These are phyloP conservation scores for Fusarium coffeatum DNA, from an alignment of 2,329 filamentous ascomycete species.

Conservation along the genomic window DNA sequence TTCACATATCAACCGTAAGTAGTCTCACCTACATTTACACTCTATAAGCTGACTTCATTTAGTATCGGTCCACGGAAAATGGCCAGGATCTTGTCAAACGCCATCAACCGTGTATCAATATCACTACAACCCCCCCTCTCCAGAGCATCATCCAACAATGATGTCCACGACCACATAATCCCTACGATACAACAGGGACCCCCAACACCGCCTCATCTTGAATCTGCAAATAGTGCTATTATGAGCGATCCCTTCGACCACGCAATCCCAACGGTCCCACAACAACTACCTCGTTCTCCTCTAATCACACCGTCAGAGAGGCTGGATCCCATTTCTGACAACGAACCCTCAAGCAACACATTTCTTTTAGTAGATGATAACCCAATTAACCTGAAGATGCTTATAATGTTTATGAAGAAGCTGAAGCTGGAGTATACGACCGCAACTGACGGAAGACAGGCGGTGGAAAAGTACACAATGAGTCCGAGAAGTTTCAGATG, in stretches of 20 bases:
- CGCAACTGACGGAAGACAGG: background rate
- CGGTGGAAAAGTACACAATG: background rate
- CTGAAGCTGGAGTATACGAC: background rate
- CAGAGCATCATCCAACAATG: background rate
- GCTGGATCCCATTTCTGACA: accelerated
- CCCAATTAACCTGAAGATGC: slow-evolving; percentile 7
- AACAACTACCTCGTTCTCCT: background rate
- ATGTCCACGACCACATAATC: background rate
- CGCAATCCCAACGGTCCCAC: accelerated
- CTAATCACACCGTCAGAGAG: background rate
- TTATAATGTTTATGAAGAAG: slow-evolving; percentile 8
- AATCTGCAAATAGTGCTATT: accelerated
- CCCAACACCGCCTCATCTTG: background rate
- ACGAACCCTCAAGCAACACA: background rate
- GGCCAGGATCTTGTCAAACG: background rate
- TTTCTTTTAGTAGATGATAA: slow-evolving; percentile 10
- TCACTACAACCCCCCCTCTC: background rate
- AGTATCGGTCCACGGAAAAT: background rate
- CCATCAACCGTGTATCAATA: background rate
- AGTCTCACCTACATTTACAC: accelerated
- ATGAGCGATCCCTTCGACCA: background rate
- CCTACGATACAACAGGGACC: background rate
- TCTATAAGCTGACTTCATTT: accelerated
- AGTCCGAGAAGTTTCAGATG: background rate
- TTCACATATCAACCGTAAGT: slow-evolving; percentile 5